phyloP scores from a whole-genome alignment of 139 green algal genomes.

The Chlorella sp. region DNA sequence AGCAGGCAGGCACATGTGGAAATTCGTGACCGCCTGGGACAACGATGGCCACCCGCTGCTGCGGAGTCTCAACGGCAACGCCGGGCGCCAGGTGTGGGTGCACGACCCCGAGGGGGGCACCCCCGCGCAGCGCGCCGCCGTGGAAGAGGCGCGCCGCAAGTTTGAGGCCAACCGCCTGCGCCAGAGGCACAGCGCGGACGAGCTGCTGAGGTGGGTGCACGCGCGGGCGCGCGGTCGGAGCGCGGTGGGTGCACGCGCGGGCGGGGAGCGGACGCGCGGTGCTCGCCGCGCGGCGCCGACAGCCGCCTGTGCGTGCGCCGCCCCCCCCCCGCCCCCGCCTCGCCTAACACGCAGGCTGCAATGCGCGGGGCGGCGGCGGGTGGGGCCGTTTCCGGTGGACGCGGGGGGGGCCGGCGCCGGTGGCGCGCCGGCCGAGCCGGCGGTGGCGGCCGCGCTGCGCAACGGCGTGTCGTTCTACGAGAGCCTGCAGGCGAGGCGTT shows the following conservation, averaged over 20 bases:
- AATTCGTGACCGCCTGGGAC: slow-evolving; percentile 27
- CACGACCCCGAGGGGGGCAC: slow-evolving; percentile 63
- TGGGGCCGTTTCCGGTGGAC: slow-evolving; percentile 22
- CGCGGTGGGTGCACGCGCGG: background rate
- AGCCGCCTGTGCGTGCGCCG: no score
- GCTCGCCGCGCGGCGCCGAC: no score
- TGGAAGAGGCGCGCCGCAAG: slow-evolving; percentile 61
- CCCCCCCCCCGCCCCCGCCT: no score
- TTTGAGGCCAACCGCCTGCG: slow-evolving; percentile 65
- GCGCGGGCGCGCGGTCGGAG: background rate
- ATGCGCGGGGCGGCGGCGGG: background rate
- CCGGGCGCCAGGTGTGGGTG: slow-evolving; percentile 86
- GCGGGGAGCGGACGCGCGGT: no score
- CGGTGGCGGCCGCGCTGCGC: slow-evolving; percentile 40
- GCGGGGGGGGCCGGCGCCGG: background rate
- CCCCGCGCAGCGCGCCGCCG: slow-evolving; percentile 55
- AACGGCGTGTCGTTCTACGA: slow-evolving; percentile 83
- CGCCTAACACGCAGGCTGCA: slow-evolving; percentile 50
- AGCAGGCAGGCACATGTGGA: no score
- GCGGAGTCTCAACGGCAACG: slow-evolving; percentile 60
- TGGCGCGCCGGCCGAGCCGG: background rate
- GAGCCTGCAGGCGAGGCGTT: slow-evolving; percentile 49
- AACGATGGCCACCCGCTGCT: slow-evolving; percentile 35
- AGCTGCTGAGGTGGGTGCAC: slow-evolving; percentile 80
- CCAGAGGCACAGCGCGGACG: slow-evolving; percentile 84